phyloP scores from a whole-genome alignment of 2,329 filamentous ascomycete genomes.

The Trichoderma hamatum region DNA sequence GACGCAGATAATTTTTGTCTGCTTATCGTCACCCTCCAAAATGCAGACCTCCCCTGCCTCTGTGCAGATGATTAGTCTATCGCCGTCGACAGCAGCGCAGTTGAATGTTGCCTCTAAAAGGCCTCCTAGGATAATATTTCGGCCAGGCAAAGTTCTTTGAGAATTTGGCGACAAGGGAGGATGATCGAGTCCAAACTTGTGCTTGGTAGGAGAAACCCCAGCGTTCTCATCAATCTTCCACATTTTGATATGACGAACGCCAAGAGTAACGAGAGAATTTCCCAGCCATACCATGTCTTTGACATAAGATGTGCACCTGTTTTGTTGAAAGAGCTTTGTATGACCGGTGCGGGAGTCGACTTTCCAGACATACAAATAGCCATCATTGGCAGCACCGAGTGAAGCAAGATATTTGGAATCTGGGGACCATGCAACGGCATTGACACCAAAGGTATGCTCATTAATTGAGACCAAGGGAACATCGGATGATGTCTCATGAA shows the following conservation, averaged over 20 bases:
- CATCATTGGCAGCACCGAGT: conserved; percentile 86
- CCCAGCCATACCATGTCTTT: conserved; percentile 91
- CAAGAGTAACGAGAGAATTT: conserved; percentile 78
- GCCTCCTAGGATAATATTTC: conserved; percentile 83
- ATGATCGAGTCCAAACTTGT: conserved; percentile 54
- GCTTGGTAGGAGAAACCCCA: conserved; percentile 64
- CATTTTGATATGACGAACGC: conserved; percentile 88
- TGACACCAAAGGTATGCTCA: conserved; percentile 89
- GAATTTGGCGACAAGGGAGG: conserved; percentile 38
- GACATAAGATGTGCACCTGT: conserved; percentile 88
- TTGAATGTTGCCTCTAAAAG: conserved; percentile 85
- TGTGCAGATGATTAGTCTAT: conserved; percentile 79
- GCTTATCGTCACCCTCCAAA: conserved; percentile 74
- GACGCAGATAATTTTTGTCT: conserved; percentile 70
- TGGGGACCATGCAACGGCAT: conserved; percentile 83
- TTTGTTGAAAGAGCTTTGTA: conserved; percentile 78
- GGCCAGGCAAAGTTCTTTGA: conserved; percentile 72
- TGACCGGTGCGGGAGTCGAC: conserved; percentile 81
- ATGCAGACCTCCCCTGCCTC: conserved; percentile 89
- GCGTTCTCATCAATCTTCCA: conserved; percentile 79
- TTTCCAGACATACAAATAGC: conserved; percentile 89
- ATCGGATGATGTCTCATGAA: conserved; percentile 79
- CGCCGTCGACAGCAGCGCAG: conserved; percentile 73
- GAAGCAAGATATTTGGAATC: conserved; percentile 87
- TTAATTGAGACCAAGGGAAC: conserved; percentile 80